Evolutionary conservation across 2,329 filamentous ascomycete genomes (phyloP).

Genomic region (Colletotrichum incanum): DNA sequence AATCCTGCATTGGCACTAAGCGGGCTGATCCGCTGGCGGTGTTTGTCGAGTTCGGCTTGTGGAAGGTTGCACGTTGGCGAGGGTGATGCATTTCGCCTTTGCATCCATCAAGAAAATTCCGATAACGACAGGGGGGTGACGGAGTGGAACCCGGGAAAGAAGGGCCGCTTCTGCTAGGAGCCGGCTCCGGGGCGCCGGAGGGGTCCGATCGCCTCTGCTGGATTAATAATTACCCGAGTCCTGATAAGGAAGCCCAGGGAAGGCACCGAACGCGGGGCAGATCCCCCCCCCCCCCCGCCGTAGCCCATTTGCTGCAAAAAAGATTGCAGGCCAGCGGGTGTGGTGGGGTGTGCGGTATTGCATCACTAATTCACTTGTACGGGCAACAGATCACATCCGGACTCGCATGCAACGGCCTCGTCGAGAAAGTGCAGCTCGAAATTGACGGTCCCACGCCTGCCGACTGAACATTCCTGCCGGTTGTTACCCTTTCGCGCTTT

Average conservation of each 20-base stretch:
- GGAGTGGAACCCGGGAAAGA: neutral
- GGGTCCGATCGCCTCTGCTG: neutral
- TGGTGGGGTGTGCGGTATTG: constrained; percentile 25
- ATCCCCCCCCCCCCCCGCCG: neutral
- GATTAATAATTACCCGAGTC: constrained; percentile 26
- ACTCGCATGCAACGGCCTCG: neutral
- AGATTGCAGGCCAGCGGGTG: constrained; percentile 2
- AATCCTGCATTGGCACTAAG: neutral
- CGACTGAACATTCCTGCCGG: neutral
- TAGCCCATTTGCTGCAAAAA: constrained; percentile 2
- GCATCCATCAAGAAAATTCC: neutral
- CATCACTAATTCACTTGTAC: constrained; percentile 25
- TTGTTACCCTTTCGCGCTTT: neutral
- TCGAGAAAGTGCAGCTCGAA: neutral
- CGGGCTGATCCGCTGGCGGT: neutral
- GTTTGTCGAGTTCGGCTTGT: neutral
- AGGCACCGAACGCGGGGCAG: constrained; percentile 24
- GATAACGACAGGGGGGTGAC: neutral
- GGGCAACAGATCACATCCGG: neutral
- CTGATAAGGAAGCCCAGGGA: neutral
- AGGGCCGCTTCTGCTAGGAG: neutral
- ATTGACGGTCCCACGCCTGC: neutral
- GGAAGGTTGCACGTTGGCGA: no score
- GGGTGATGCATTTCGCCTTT: neutral
- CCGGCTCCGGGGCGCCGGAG: neutral